Evolutionary conservation across 2,329 filamentous ascomycete species (phyloP), one percentile per base, ranked within the genome.

Genomic region (Curvularia lunata): DNA sequence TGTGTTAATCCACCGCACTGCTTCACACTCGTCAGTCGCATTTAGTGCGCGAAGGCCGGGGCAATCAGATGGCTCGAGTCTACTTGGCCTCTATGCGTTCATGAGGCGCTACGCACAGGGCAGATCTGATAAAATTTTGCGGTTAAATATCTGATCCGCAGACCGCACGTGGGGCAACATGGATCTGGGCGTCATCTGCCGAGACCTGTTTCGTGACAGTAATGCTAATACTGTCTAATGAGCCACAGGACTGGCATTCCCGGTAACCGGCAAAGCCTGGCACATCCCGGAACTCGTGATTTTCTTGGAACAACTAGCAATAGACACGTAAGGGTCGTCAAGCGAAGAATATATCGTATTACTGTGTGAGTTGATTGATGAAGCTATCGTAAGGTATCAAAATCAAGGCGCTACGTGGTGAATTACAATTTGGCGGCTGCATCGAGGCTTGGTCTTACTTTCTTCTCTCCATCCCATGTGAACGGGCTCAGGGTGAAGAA

Each of bases 401-500:
- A 27, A 53, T 40, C 30, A 28, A 41, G 40, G 30, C 21, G 37
- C 46, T 21, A 10, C 23, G 16, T 19, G 19, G 4, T 21, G 4
- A 38, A 48, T 52, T 68, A 75, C 61, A 75, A 53, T 51, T 73
- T 75, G 12, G 73, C 72, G 23, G 70, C 54, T 4, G 71, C 70
- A 50, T 75, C 71, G 32, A 76, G 52, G 56, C 74, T 75, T 30
- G 72, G 72, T 32, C 74, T 63, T 1, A 75, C 72, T 41, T 69
- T 73, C 48, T 71, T 69, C 56, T 75, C 73, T 1, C 75, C 75
- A 53, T 76, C 72, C 73, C 74, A 75, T 1, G 71, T 68, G 28
- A 88, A 78, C 8, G 86, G 86, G 62, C 85, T 86, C 9, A 89
- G 75, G 71, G 90, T 87, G 77, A 91, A 91, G 80, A 90, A 91